Conservation (phyloP, 164 flowering plant species). For the Warburgia ugandensis region DNA sequence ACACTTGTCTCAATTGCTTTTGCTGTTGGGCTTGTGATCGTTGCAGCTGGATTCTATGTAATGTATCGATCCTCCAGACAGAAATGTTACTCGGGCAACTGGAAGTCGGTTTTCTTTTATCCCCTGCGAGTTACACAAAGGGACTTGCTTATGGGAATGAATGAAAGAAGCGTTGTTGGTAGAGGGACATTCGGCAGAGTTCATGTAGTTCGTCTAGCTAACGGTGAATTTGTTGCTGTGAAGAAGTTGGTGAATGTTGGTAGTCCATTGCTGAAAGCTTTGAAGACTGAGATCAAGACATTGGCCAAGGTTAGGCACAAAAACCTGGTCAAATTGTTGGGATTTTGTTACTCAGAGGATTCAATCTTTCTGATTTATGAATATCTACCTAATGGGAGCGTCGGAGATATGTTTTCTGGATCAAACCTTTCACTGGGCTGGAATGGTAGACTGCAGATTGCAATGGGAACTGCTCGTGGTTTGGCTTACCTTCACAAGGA, state of each 20-base stretch:
- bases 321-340: constrained; percentile 54
- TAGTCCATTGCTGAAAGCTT: constrained; percentile 34
- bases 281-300: constrained; percentile 67
- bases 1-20: constrained; percentile 47
- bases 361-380: constrained; percentile 62
- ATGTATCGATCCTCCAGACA: constrained; percentile 23
- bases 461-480: constrained; percentile 73
- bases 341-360: constrained; percentile 58
- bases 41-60: constrained; percentile 35
- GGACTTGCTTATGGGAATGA: constrained; percentile 50
- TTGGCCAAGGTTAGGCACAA: constrained; percentile 76
- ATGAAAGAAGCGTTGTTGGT: constrained; percentile 51
- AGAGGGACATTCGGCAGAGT: constrained; percentile 58
- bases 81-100: constrained; percentile 24
- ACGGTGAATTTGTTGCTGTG: constrained; percentile 63
- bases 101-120: constrained; percentile 59
- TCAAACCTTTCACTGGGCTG: constrained; percentile 42
- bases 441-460: constrained; percentile 54
- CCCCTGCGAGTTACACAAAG: constrained; percentile 64
- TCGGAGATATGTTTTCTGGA: constrained; percentile 46
- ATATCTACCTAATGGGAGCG: constrained; percentile 51
- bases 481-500: constrained; percentile 78
- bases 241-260: constrained; percentile 55
- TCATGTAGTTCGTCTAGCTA: constrained; percentile 40
- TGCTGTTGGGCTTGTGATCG: constrained; percentile 24